phyloP scores from a whole-genome alignment of 2,329 filamentous ascomycete species.

The Hypoxylon sp. region DNA sequence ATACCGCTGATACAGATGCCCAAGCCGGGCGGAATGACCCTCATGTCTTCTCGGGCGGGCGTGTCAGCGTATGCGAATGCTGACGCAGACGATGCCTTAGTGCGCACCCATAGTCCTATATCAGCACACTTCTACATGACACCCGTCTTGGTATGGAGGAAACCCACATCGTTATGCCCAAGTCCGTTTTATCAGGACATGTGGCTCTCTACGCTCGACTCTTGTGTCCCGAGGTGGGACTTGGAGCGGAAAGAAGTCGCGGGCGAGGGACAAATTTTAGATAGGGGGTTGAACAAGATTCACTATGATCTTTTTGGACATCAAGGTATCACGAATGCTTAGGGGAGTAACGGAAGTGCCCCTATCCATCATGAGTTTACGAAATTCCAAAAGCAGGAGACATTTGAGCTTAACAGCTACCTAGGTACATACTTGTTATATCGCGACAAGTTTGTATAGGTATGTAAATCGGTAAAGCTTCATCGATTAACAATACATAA shows the following conservation, averaged over 20 bases:
- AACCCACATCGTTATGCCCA: not conserved
- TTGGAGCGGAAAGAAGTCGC: not conserved
- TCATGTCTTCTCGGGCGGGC: conserved; percentile 12
- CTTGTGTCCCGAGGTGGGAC: not conserved
- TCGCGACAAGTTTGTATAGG: not conserved
- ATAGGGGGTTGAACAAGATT: not conserved
- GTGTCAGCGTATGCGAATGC: conserved; percentile 27
- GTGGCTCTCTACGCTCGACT: not conserved
- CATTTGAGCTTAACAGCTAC: not conserved
- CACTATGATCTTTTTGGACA: not conserved
- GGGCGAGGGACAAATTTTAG: not conserved
- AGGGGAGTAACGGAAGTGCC: not conserved
- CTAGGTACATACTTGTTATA: not conserved
- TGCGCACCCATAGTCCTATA: not conserved
- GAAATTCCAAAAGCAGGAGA: not conserved
- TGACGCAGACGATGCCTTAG: conserved; percentile 10
- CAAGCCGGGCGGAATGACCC: not conserved
- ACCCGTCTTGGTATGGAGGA: not conserved
- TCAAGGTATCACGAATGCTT: not conserved
- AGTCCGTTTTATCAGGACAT: not conserved
- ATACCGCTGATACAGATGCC: not conserved
- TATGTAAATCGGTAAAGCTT: not conserved
- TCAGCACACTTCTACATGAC: not conserved
- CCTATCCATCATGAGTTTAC: not conserved
- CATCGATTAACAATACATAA: not conserved